phyloP scores from a whole-genome alignment of 1,284 basidiomycete species.

The Ganoderma leucocontextum region DNA sequence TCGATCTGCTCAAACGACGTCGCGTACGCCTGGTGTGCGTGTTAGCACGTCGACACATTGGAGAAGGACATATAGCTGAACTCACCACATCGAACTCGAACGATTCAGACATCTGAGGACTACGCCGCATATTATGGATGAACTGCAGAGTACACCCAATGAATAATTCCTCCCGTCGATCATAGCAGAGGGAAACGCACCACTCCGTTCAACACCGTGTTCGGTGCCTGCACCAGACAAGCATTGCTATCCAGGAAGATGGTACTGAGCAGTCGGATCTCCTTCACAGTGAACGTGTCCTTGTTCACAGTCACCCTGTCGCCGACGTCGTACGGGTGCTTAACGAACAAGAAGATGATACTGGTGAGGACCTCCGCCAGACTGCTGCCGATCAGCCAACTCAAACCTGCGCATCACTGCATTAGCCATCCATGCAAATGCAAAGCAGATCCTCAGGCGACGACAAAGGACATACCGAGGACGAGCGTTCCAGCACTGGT shows the following conservation, averaged over 20 bases:
- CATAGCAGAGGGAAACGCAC: slow-evolving; percentile 48
- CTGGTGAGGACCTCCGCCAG: slow-evolving; percentile 75
- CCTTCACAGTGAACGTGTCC: slow-evolving; percentile 82
- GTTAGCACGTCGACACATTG: background rate
- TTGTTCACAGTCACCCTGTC: slow-evolving; percentile 72
- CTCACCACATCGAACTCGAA: slow-evolving; percentile 80
- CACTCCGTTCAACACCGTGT: slow-evolving; percentile 72
- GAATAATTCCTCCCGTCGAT: background rate
- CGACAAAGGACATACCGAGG: slow-evolving; percentile 58
- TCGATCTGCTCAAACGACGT: slow-evolving; percentile 90
- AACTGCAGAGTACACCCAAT: slow-evolving; percentile 50
- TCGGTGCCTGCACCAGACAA: slow-evolving; percentile 72
- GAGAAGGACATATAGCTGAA: background rate
- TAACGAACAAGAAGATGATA: slow-evolving; percentile 90
- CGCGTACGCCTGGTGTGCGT: slow-evolving; percentile 54
- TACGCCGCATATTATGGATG: slow-evolving; percentile 77
- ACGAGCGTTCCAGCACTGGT: slow-evolving; percentile 86
- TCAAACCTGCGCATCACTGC: slow-evolving; percentile 59
- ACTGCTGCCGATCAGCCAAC: slow-evolving; percentile 87
- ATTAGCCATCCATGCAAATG: background rate
- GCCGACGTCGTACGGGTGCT: slow-evolving; percentile 90
- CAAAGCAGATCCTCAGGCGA: background rate
- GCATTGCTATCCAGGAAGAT: slow-evolving; percentile 73
- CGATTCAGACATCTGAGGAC: slow-evolving; percentile 75
- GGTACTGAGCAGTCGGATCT: slow-evolving; percentile 86